Evolutionary conservation across 2,329 filamentous ascomycete species (phyloP), one percentile per base, ranked within the genome.

Genomic region (Ascochyta clinopodiicola): DNA sequence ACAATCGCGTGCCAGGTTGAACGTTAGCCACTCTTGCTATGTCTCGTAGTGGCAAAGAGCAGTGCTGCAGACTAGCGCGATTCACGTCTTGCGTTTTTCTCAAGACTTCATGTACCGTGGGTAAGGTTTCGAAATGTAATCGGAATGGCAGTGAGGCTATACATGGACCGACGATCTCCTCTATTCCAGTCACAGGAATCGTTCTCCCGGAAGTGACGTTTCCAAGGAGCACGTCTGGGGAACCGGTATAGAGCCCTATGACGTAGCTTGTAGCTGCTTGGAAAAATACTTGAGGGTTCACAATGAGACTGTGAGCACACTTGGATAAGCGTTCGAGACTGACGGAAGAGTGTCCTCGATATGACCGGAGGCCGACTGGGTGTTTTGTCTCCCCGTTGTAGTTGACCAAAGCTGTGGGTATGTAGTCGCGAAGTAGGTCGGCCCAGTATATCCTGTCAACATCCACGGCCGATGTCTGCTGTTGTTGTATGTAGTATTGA

Each of bases 201-300:
- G 89, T 91, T 50, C 93, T 83, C 1, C 92, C 92, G 9, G 92
- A 96, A 12, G 90, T 89, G 4, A 96, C 90, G 1, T 86, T 88
- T 0, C 93, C 93, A 35, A 96, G 84, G 0, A 87, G 79, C 1
- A 93, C 78, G 69, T 96, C 91, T 0, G 80, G 71, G 0, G 77
- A 79, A 2, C 89, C 90, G 2, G 84, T 72, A 54, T 95, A 86
- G 0, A 82, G 80, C 15, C 82, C 80, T 71, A 93, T 84, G 0
- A 96, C 71, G 69, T 88, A 85, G 1, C 83, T 79, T 50, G 91
- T 77, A 0, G 88, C 86, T 7, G 89, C 85, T 69, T 96, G 92
- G 57, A 96, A 92, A 19, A 94, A 77, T 0, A 88, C 84, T 63
- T 94, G 91, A 0, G 85, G 80, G 44, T 87, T 87, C 44, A 87